phyloP scores from a whole-genome alignment of 129 eudicot genomes.

The Kitagawia praeruptora region DNA sequence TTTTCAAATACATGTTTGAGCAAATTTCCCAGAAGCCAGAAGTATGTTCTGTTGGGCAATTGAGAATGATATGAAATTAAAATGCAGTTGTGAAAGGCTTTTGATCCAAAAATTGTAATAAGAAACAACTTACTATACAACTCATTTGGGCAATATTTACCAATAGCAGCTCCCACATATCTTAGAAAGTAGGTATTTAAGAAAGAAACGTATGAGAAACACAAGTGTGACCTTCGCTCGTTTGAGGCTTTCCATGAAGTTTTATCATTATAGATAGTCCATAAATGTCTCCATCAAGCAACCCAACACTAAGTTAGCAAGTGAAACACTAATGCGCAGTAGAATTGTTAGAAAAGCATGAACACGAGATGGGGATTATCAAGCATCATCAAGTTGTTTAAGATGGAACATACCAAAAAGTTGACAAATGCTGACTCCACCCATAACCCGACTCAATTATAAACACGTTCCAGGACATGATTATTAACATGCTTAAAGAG shows the following conservation, averaged over 20 bases:
- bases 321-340: conserved; percentile 19
- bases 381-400: background rate
- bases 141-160: background rate
- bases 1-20: too few relatives aligned
- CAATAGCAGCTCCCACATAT: background rate
- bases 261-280: conserved; percentile 99
- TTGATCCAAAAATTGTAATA: too few relatives aligned
- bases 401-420: background rate
- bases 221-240: conserved; percentile 64
- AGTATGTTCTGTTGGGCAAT: too few relatives aligned
- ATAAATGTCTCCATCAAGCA: conserved; percentile 93
- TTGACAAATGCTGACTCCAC: background rate
- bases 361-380: background rate
- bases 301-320: conserved; percentile 83
- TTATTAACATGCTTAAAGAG: too few relatives aligned
- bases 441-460: too few relatives aligned
- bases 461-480: too few relatives aligned
- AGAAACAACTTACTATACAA: background rate
- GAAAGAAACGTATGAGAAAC: background rate
- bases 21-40: too few relatives aligned
- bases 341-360: background rate
- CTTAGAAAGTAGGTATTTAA: background rate
- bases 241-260: conserved; percentile 89
- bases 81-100: too few relatives aligned
- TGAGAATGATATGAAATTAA: too few relatives aligned